Evolutionary conservation across 2,329 filamentous ascomycete species (phyloP).

Genomic region (Microsporum canis): DNA sequence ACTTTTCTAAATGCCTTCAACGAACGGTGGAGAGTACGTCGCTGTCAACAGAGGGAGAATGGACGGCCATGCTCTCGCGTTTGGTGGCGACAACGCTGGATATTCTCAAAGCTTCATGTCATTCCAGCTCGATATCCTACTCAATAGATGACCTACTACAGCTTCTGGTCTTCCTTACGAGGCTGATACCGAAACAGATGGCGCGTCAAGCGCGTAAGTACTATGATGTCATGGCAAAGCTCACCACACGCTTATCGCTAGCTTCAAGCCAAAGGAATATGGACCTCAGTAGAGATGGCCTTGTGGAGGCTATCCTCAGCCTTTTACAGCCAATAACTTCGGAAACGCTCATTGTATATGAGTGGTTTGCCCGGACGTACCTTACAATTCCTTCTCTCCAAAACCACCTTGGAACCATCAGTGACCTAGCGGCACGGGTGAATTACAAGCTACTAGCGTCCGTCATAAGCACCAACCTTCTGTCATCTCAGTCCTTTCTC

Average conservation of each 20-base stretch:
- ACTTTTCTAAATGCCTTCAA: constrained; percentile 34
- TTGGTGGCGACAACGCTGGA: constrained; percentile 28
- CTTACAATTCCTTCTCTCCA: constrained; percentile 36
- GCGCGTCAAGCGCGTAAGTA: constrained; percentile 29
- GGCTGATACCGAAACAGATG: constrained; percentile 32
- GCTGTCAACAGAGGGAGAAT: constrained; percentile 30
- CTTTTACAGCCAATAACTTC: constrained; percentile 34
- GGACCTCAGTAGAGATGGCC: constrained; percentile 18
- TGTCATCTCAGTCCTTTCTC: constrained; percentile 17
- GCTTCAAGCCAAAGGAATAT: constrained; percentile 10
- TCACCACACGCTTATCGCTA: constrained; percentile 23
- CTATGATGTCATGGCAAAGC: constrained; percentile 29
- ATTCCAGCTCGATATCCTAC: constrained; percentile 15
- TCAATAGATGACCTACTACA: constrained; percentile 26
- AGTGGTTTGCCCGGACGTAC: constrained; percentile 36
- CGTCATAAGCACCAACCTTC: constrained; percentile 26
- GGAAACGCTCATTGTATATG: constrained; percentile 35
- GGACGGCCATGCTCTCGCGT: constrained; percentile 31
- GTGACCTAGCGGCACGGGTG: constrained; percentile 36
- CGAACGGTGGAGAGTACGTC: constrained; percentile 28
- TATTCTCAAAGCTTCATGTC: constrained; percentile 22
- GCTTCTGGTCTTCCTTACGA: constrained; percentile 27
- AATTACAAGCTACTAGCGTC: constrained; percentile 41
- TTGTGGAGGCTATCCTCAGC: constrained; percentile 30
- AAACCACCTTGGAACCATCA: constrained; percentile 28